Evolutionary conservation across 176 grass and related monocot genomes (phyloP).

Genomic region (Leersia perrieri): DNA sequence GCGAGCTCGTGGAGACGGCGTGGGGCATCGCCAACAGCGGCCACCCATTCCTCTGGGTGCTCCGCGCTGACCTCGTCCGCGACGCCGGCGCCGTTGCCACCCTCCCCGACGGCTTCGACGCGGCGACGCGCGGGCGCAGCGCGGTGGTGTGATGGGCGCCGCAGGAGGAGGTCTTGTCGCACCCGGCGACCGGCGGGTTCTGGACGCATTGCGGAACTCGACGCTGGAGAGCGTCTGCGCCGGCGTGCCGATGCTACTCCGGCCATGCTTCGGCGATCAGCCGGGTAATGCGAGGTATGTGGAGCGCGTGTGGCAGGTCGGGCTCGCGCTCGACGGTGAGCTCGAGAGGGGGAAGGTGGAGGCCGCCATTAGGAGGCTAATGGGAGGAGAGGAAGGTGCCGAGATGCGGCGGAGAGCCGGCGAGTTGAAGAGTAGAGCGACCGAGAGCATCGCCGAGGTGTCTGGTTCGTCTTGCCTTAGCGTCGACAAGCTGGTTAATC

Average conservation of each 20-base stretch:
- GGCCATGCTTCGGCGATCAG: slow-evolving; percentile 43
- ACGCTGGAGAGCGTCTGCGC: slow-evolving; percentile 21
- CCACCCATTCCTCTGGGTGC: slow-evolving; percentile 40
- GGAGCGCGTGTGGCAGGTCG: slow-evolving; percentile 1
- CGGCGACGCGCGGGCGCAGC: not conserved
- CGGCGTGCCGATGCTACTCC: slow-evolving; percentile 32
- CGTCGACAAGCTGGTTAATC: slow-evolving; percentile 14
- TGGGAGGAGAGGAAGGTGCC: not conserved
- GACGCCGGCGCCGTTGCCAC: not conserved
- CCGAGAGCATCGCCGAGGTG: not conserved
- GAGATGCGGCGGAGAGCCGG: not conserved
- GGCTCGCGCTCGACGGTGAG: not conserved
- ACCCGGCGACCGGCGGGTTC: slow-evolving; percentile 12
- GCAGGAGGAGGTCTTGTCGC: slow-evolving; percentile 38
- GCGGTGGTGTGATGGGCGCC: slow-evolving; percentile 33
- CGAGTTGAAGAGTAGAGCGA: not conserved
- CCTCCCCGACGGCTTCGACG: not conserved
- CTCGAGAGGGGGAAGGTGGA: not conserved
- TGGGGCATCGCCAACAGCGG: slow-evolving; percentile 28
- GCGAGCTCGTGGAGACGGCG: slow-evolving; percentile 9
- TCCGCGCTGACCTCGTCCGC: slow-evolving; percentile 2
- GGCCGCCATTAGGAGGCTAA: not conserved
- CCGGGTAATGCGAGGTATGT: slow-evolving; percentile 38
- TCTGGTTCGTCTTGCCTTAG: not conserved
- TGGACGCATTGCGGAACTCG: slow-evolving; percentile 57